These are phyloP conservation scores for Monilinia aucupariae DNA, from an alignment of 2,329 filamentous ascomycete species.

Conservation along the genomic window DNA sequence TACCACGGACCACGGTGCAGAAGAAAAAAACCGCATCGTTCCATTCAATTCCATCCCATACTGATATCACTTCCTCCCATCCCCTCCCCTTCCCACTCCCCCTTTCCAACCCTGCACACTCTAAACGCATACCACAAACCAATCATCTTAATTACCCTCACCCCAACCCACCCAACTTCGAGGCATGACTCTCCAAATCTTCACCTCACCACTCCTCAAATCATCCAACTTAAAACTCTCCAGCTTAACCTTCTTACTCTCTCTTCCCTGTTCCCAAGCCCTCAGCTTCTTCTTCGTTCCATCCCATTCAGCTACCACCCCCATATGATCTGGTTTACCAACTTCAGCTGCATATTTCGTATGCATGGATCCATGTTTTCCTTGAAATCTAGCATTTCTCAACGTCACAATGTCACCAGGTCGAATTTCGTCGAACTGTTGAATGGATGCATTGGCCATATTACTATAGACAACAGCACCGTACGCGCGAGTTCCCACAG, in stretches of 20 bases:
- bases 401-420: slow-evolving; percentile 89
- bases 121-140: background rate
- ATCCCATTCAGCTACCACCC: slow-evolving; percentile 91
- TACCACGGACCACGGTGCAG: background rate
- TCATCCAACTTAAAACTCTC: slow-evolving; percentile 95
- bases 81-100: too few species aligned
- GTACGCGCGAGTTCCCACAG: slow-evolving; percentile 83
- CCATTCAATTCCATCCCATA: background rate
- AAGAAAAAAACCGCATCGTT: background rate
- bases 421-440: slow-evolving; percentile 88
- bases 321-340: slow-evolving; percentile 81
- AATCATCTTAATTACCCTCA: background rate
- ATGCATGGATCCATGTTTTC: slow-evolving; percentile 92
- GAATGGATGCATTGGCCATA: slow-evolving; percentile 85
- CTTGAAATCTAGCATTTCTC: slow-evolving; percentile 89
- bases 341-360: slow-evolving; percentile 88
- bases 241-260: slow-evolving; percentile 87
- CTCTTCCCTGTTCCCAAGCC: slow-evolving; percentile 90
- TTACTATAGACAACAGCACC: slow-evolving; percentile 93
- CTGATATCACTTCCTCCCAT: background rate
- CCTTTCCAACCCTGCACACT: background rate
- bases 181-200: slow-evolving; percentile 94
- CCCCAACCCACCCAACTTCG: slow-evolving; percentile 85
- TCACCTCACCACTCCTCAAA: slow-evolving; percentile 86
- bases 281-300: slow-evolving; percentile 97